Base-by-base conservation (phyloP, 108 stramenopile genomes). In the Ochromonas danica region DNA sequence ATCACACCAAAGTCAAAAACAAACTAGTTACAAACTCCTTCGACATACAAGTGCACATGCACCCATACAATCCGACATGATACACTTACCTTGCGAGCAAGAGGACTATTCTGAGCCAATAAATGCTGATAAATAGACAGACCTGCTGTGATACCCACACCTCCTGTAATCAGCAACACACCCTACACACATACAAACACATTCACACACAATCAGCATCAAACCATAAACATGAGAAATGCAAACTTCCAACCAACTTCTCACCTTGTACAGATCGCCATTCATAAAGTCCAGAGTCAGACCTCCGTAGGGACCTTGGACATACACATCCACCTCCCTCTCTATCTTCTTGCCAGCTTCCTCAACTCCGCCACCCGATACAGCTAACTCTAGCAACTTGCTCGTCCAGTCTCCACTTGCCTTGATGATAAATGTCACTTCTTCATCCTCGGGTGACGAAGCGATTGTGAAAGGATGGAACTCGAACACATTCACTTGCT, bases 391-490 rank as follows among this genome's bases (percentile, higher is more conserved):
- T 14, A 14, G 45, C 22, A 67, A 36, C 31, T 67, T 67, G 10
- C 10, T 36, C 31, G 63, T 67, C 63, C 63, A 67, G 31, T 67
- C 63, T 28, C 63, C 63, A 6, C 6, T 31, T 10, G 10, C 31
- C 25, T 33, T 22, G 63, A 67, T 67, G 31, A 31, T 3, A 67
- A 67, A 67, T 10, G 63, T 31, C 63, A 36, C 25, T 36, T 67
- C 35, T 67, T 6, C 63, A 10, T 67, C 35, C 3, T 28, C 30
- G 31, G 63, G 35, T 36, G 63, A 67, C 31, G 63, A 31, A 36
- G 63, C 17, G 17, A 67, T 67, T 28, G 63, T 67, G 31, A 67
- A 67, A 28, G 63, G 63, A 36, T 67, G 63, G 63, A 35, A 67
- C 31, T 67, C 63, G 31, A 31, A 67, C 33, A 36, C 6, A 36